Base-by-base conservation (phyloP, 2,329 filamentous ascomycete species). In the Claviceps capensis region DNA sequence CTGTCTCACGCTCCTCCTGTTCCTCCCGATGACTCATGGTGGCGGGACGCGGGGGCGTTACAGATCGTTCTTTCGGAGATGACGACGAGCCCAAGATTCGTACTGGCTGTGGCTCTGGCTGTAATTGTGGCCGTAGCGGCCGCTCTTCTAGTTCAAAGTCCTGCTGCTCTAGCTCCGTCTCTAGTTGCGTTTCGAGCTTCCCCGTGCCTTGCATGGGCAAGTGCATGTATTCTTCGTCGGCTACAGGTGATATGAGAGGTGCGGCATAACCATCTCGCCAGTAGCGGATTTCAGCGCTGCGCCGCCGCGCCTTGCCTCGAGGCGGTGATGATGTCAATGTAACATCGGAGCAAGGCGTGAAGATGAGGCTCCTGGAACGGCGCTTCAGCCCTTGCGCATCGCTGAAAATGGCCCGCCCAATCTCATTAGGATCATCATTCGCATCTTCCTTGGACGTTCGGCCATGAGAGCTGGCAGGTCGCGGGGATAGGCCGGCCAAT, bases 201-300 rank as follows among this genome's bases (percentile, higher is more conserved):
- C 40, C 55, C 16, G 62, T 60, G 2, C 58, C 56, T 52, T 23
- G 59, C 62, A 0, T 57, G 52, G 9, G 68, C 67, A 46, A 70
- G 64, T 49, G 58, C 56, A 48, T 19, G 2, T 22, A 45, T 34
- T 48, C 48, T 38, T 72, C 68, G n/a, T 69, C 67, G 19, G 63
- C 64, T 44, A 67, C 64, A 2, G 77, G 76, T 6, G 78, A 80
- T 51, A 74, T 61, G 49, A 75, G 67, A 1, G 70, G 71, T 1
- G 71, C 71, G 46, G 74, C 75, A 56, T 80, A 79, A 55, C 79
- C 82, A 59, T 78, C 75, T 54, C 81, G 72, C 79, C 80, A 83
- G 59, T 79, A 80, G 13, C 77, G 74, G 41, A 83, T 81, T 62
- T 84, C 81, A 52, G 81, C 78, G 60, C 78, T 83, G 34, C 79